Evolutionary conservation across 805 yeast genomes (phyloP).

Genomic region (Cyberlindnera veronae): DNA sequence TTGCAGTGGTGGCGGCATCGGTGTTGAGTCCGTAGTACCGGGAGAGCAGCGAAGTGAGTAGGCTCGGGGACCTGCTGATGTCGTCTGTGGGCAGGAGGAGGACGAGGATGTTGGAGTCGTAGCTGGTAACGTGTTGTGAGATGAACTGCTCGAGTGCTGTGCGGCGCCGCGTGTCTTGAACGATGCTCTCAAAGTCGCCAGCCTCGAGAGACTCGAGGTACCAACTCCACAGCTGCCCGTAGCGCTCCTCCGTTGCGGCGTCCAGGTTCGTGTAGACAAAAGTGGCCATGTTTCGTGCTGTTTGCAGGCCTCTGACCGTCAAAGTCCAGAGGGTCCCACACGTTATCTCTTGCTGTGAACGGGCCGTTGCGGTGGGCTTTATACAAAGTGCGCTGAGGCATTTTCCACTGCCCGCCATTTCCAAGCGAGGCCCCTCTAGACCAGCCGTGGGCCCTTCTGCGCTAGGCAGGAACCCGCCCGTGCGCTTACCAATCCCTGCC

Average conservation of each 20-base stretch:
- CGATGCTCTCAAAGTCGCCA: slow-evolving; percentile 18
- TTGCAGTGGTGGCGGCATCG: background rate
- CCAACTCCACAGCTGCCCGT: slow-evolving; percentile 19
- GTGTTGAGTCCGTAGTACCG: slow-evolving; percentile 11
- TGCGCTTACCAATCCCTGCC: background rate
- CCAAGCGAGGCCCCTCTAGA: too few species aligned
- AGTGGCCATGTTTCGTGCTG: slow-evolving; percentile 13
- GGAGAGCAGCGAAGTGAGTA: slow-evolving; percentile 13
- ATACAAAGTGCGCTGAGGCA: slow-evolving; percentile 9
- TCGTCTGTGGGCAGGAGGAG: slow-evolving; percentile 18
- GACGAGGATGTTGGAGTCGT: slow-evolving; percentile 15
- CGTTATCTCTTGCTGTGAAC: too few species aligned
- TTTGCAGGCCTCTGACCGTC: too few species aligned
- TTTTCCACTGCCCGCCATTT: slow-evolving; percentile 5
- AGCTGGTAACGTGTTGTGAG: slow-evolving; percentile 11
- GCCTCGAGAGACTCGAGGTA: slow-evolving; percentile 16
- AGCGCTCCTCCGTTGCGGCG: slow-evolving; percentile 11
- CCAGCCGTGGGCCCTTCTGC: background rate
- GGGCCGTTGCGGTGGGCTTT: background rate
- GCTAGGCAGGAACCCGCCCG: slow-evolving; percentile 2
- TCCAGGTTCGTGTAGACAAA: slow-evolving; percentile 17
- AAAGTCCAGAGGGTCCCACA: too few species aligned
- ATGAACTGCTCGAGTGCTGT: slow-evolving; percentile 14
- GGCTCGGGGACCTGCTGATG: slow-evolving; percentile 13
- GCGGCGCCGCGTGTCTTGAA: slow-evolving; percentile 11